Base-by-base conservation (phyloP, 2,329 filamentous ascomycete species). In the Alternaria novae-zelandiae region DNA sequence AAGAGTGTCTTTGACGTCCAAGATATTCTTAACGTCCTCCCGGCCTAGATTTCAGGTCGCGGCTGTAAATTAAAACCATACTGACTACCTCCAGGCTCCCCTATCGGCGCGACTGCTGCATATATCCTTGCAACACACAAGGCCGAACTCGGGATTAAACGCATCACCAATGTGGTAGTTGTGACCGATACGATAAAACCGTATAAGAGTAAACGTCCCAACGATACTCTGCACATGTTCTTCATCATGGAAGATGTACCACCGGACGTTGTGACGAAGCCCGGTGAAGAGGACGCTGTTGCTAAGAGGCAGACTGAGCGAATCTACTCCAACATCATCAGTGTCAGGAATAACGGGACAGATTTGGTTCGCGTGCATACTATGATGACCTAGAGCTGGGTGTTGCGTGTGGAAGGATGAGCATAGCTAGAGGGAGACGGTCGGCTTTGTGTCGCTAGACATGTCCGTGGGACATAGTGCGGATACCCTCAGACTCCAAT, bases 81-180 rank as follows among this genome's bases (percentile, higher is more conserved):
- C 43, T 49, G 28, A 59, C 8, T 55, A 28, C 6, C 45, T 54
- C 15, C 11, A 70, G 69, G 47, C 6, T 73, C 70, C 10, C 70
- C 69, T 2, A 71, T 73, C 20, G 69, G 70, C 7, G 66, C 64
- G 7, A 69, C 65, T 0, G 67, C 70, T 10, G 50, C 67, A 4
- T 59, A 68, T 25, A 20, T 73, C 25, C 63, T 71, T 15, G 50
- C 61, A 2, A 55, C 54, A 5, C 70, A 69, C 50, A 73, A 73
- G 20, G 54, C 61, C 5, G 66, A 67, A 25, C 65, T 71, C 2
- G 68, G 69, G 5, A 62, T 71, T 9, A 73, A 70, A 46, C 60
- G 64, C 3, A 64, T 73, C 17, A 59, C 57, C 3, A 63, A 58
- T 12, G 54, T 70, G n/a, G 66, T 44, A 4, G 46, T 69, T 9